These are phyloP conservation scores for Xylaria acuta DNA, from an alignment of 495 filamentous ascomycete species.

Conservation along the genomic window DNA sequence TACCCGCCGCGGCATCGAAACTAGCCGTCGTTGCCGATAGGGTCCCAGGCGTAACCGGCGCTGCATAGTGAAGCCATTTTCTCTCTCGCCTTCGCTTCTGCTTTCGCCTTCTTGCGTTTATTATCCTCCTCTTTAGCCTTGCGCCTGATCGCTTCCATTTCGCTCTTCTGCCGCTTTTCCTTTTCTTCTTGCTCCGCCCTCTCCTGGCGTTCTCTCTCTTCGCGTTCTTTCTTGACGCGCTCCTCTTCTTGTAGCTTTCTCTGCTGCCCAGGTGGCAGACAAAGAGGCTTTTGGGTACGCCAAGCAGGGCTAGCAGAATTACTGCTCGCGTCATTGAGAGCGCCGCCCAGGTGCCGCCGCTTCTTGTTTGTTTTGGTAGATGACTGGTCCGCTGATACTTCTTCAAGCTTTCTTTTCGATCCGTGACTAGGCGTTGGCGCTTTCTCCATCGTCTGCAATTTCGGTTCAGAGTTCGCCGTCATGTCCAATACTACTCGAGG, in stretches of 20 bases:
- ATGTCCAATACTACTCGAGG: background rate
- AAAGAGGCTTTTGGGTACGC: too few species aligned
- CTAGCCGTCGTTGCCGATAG: too few species aligned
- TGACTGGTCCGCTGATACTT: background rate
- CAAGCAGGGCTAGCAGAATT: background rate
- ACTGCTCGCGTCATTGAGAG: background rate
- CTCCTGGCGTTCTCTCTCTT: background rate
- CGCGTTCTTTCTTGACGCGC: background rate
- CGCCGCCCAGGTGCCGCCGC: background rate
- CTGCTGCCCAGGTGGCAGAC: background rate
- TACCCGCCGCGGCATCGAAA: background rate
- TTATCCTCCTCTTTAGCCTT: background rate
- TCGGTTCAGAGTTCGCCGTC: background rate
- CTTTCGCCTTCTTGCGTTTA: background rate
- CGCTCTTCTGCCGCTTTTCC: background rate
- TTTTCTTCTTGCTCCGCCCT: background rate
- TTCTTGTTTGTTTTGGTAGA: background rate
- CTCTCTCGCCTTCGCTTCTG: background rate
- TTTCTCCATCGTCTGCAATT: background rate
- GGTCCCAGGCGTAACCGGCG: background rate
- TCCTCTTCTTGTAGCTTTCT: background rate
- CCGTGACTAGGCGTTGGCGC: background rate
- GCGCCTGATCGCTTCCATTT: background rate
- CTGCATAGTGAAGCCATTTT: background rate
- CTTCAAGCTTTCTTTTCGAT: background rate